Conservation (phyloP, 2,329 filamentous ascomycete species). For the Colletotrichum acutatum region DNA sequence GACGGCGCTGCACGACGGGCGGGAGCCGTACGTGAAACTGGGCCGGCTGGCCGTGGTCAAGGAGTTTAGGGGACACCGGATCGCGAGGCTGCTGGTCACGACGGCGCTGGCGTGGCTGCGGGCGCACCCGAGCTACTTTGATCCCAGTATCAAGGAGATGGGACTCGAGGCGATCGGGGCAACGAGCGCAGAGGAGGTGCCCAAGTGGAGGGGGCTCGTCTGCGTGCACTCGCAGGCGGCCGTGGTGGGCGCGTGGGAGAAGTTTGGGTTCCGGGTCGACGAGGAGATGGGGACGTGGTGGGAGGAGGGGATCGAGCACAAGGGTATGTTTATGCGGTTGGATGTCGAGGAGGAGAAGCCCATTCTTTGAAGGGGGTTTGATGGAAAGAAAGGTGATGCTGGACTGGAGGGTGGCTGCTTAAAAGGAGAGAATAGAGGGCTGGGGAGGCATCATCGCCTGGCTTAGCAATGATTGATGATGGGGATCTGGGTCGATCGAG, state of each 20-base stretch:
- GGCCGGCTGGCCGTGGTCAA: constrained; percentile 79
- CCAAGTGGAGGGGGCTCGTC: constrained; percentile 69
- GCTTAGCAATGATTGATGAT: background rate
- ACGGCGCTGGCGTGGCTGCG: constrained; percentile 75
- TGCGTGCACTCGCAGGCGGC: constrained; percentile 82
- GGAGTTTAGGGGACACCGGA: constrained; percentile 71
- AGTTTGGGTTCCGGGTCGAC: constrained; percentile 80
- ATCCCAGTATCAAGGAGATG: constrained; percentile 57
- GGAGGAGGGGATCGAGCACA: constrained; percentile 86
- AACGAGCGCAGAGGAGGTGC: constrained; percentile 52
- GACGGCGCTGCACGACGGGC: constrained; percentile 66
- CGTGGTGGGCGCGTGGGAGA: constrained; percentile 73
- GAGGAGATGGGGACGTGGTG: constrained; percentile 79
- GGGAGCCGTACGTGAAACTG: constrained; percentile 84
- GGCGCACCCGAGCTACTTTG: constrained; percentile 67
- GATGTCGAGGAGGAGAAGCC: constrained; percentile 41
- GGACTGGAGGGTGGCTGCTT: background rate
- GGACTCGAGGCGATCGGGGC: constrained; percentile 57
- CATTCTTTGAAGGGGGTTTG: background rate
- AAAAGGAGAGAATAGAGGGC: background rate
- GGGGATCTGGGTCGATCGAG: background rate
- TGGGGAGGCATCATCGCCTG: background rate
- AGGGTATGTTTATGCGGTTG: constrained; percentile 80
- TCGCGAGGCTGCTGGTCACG: constrained; percentile 75
- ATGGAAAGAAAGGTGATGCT: too few species aligned